Conservation (phyloP, 495 filamentous ascomycete species). For the Neurospora sp. region DNA sequence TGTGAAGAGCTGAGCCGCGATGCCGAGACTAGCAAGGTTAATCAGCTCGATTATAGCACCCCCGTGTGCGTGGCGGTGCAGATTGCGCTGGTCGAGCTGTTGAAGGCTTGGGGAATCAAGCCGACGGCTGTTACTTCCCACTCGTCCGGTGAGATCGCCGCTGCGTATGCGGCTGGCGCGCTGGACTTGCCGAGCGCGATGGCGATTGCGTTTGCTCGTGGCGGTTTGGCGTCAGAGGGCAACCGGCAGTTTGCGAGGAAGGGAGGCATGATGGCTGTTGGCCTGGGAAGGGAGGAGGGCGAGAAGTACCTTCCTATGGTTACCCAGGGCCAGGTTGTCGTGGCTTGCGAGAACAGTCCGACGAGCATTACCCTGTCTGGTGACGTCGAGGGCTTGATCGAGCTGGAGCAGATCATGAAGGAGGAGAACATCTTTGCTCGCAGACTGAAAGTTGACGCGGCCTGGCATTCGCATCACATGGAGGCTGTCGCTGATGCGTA, state of each 20-base stretch:
- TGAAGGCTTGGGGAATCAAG: constrained; percentile 40
- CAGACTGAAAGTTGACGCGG: constrained; percentile 24
- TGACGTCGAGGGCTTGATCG: constrained; percentile 23
- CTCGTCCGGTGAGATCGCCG: constrained; percentile 56
- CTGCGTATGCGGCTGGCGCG: constrained; percentile 37
- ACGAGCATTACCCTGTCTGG: constrained; percentile 38
- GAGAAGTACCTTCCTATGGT: constrained; percentile 17
- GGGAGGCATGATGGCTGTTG: constrained; percentile 38
- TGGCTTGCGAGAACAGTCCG: constrained; percentile 42
- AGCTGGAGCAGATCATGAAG: constrained; percentile 19
- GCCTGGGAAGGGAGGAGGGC: constrained; percentile 17
- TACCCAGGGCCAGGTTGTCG: constrained; percentile 14
- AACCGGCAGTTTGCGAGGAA: constrained; percentile 16
- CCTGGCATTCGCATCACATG: constrained; percentile 41
- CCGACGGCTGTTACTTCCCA: constrained; percentile 47
- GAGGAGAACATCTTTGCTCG: constrained; percentile 24
- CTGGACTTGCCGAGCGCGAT: constrained; percentile 34
- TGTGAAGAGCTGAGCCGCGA: constrained; percentile 19
- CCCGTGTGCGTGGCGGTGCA: constrained; percentile 40
- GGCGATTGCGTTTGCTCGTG: constrained; percentile 34
- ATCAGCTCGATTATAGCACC: constrained; percentile 27
- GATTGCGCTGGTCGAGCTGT: constrained; percentile 43
- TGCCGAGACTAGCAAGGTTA: constrained; percentile 13
- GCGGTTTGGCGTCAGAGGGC: constrained; percentile 9
- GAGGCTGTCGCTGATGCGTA: constrained; percentile 27